A percentile compares a stretch with the other conserved stretches of the same genome.
Conservation (phyloP, 257 asterid species). For the Solanum pinnatisectum region DNA sequence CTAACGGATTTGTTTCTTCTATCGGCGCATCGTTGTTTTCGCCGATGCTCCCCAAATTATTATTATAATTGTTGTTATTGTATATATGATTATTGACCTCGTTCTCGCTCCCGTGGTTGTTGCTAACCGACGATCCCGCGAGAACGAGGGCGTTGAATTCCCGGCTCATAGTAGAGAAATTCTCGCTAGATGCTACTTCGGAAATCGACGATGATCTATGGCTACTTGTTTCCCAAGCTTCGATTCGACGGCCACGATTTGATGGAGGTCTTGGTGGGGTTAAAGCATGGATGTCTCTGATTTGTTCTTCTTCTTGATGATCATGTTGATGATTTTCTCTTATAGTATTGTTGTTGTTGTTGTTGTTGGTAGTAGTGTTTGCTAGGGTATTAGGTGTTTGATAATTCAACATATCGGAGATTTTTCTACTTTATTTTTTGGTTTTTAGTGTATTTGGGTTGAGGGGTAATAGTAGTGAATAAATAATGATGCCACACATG, state of each 20-base stretch:
- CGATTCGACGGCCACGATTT: slow-evolving; percentile 14
- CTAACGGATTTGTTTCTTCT: slow-evolving; percentile 60
- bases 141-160: slow-evolving; percentile 67
- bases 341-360: not conserved
- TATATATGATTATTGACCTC: not conserved
- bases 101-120: slow-evolving; percentile 22
- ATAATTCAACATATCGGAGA: slow-evolving; percentile 27
- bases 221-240: slow-evolving; percentile 42
- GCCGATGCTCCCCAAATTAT: slow-evolving; percentile 37
- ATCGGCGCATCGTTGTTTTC: slow-evolving; percentile 32
- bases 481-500: not conserved
- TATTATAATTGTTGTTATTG: slow-evolving; percentile 9
- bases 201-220: slow-evolving; percentile 19
- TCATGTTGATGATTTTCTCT: not conserved
- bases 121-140: slow-evolving; percentile 48
- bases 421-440: not conserved
- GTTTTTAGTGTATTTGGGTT: not conserved
- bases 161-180: slow-evolving; percentile 65
- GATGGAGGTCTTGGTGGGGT: slow-evolving; percentile 48
- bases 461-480: not conserved
- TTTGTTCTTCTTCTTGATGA: slow-evolving; percentile 14
- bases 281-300: slow-evolving; percentile 77
- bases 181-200: slow-evolving; percentile 31
- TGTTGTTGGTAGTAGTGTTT: not conserved
- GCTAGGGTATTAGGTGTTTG: slow-evolving; percentile 46